Base-by-base conservation (phyloP, 805 yeast species). In the Cyberlindnera suaveolens region DNA sequence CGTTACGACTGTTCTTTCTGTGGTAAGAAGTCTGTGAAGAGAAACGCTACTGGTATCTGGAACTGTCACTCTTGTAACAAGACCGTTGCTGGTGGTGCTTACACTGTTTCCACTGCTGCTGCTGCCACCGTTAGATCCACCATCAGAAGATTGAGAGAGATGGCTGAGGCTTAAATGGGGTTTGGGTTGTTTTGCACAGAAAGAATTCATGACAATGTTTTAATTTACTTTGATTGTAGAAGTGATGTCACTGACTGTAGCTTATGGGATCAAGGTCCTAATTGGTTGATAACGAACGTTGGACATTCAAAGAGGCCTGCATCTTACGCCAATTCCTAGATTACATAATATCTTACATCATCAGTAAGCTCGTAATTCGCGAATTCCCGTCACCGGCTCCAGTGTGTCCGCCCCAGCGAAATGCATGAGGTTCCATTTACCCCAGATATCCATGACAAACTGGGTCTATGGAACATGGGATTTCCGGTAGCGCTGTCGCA, bases 111-210 rank as follows among this genome's bases (percentile, higher is more conserved):
- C 69, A 93, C 99, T 65, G 93, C 99, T 68, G 97, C 99, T 72
- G 99, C 99, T 70, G 96, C 96, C 75, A 93, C 99, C 65, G 97
- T 90, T 74, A 90, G 99, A 85, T 93, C 99, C 57, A 91, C 99
- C 75, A 93, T 93, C 80, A 91, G 99, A 83, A 96, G 99, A 85
- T 87, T 93, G 77, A 89, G 99, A 84, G 99, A 93, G 71, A 72
- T 95, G 80, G 97, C 95, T 76, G 99, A 93, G 80, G 99, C 96
- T 71, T 93, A 90, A 86, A 44, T 38, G 42, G 45, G 48, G 50
- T 45, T 48, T 47, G 48, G 48, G 46, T 46, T 47, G 48, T 49
- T 47, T 44, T 47, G 52, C 46, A 53, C 48, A 53, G 45, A 51
- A 54, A 37, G 50, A 50, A 53, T 52, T 54, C 56, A 52, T 51